Conservation (phyloP, 1,284 basidiomycete species). For the Gymnopus androsaceus region DNA sequence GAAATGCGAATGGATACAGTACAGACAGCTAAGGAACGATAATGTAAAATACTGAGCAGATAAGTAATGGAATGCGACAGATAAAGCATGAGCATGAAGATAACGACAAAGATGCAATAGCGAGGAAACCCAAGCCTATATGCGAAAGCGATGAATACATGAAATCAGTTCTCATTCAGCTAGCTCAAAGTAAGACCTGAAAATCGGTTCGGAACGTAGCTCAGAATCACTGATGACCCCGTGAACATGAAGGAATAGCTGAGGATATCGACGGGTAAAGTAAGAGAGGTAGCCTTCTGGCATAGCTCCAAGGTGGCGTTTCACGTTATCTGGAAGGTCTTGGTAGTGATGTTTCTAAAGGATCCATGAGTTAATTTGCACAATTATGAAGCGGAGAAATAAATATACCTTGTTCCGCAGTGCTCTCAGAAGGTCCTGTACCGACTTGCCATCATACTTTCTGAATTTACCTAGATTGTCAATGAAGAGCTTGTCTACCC, state of each 20-base stretch:
- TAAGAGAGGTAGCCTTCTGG: slow-evolving; percentile 92
- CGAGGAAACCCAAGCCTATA: too few relatives aligned
- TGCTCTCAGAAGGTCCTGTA: slow-evolving; percentile 91
- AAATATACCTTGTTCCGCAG: slow-evolving; percentile 88
- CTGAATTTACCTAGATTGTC: slow-evolving; percentile 96
- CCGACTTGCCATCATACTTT: slow-evolving; percentile 90
- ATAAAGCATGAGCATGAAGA: too few relatives aligned
- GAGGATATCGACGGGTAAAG: slow-evolving; percentile 91
- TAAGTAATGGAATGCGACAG: too few relatives aligned
- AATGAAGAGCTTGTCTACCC: slow-evolving; percentile 87
- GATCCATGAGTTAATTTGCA: slow-evolving; percentile 8
- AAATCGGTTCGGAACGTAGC: slow-evolving; percentile 80
- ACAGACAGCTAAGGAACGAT: too few relatives aligned
- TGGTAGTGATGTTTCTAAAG: slow-evolving; percentile 96
- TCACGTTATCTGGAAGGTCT: slow-evolving; percentile 88
- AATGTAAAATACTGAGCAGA: too few relatives aligned
- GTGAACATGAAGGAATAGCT: slow-evolving; percentile 91
- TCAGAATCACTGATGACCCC: slow-evolving; percentile 70
- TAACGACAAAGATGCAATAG: too few relatives aligned
- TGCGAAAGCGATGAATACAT: too few relatives aligned
- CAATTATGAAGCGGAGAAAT: too few relatives aligned
- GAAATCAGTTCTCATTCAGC: slow-evolving; percentile 41
- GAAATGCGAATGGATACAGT: too few relatives aligned
- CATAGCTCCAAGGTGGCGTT: slow-evolving; percentile 84
- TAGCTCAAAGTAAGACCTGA: slow-evolving; percentile 80